Base-by-base conservation (phyloP, 2,329 filamentous ascomycete species). In the Epichloe sp. region DNA sequence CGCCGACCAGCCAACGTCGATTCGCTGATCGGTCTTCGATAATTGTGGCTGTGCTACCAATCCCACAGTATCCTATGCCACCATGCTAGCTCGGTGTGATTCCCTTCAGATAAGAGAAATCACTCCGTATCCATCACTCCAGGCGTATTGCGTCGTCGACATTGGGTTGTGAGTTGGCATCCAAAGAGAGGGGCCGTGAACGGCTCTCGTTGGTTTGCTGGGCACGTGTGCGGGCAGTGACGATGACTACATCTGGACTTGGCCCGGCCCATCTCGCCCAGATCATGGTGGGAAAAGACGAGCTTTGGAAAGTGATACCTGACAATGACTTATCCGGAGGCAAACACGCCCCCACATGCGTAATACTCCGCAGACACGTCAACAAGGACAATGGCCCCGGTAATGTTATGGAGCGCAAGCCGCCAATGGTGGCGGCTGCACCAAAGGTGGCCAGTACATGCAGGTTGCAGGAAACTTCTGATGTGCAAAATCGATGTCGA, bases 341-440 rank as follows among this genome's bases (percentile, higher is more conserved):
- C 35, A 42, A 52, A 42, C 34, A 38, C 19, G 17, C 46, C 44
- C 41, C 50, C 42, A 36, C 46, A 45, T 52, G 36, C 35, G 31
- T 15, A 37, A 37, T 23, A 45, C 36, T 36, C n/a, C 46, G 44
- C 42, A 41, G 50, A 52, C 50, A 52, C 50, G 50, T 52, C 50
- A 52, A 45, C 50, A 26, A 21, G 41, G 38, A 34, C 40, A 52
- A 31, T 31, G 35, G 50, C 23, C 35, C 47, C 31, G 17, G 31
- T 41, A 26, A 26, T 26, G 7, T 7, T 26, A 26, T 38, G 15
- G 15, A 37, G 34, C 23, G 40, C 38, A 51, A 37, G 41, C 34
- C 17, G 40, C 40, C 44, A 38, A n/a, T 26, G 44, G 44, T 37
- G 49, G 40, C 50, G 42, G 42, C 23, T 52, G 46, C 50, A 49